These are phyloP conservation scores for Aspergillus proliferans DNA, from an alignment of 2,329 filamentous ascomycete species.

Conservation along the genomic window DNA sequence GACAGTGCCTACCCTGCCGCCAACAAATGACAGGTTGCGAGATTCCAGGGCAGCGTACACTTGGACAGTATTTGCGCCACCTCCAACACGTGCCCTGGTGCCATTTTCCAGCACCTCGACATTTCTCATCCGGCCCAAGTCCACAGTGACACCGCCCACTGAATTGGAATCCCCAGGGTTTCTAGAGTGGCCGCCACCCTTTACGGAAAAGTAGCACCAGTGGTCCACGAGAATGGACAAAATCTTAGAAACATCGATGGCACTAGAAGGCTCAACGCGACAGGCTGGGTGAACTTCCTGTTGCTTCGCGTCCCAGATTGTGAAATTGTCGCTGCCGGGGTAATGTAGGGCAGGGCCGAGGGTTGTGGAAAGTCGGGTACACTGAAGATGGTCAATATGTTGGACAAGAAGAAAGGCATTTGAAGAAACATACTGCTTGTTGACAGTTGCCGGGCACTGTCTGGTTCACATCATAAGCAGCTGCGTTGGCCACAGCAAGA, in stretches of 20 bases:
- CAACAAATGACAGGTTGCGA: slow-evolving; percentile 17
- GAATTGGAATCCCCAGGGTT: background rate
- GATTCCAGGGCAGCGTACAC: slow-evolving; percentile 8
- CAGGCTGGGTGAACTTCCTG: slow-evolving; percentile 11
- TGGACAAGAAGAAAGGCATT: background rate
- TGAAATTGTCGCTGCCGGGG: slow-evolving; percentile 6
- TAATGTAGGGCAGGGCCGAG: slow-evolving; percentile 4
- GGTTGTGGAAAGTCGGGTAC: background rate
- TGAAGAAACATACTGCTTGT: background rate
- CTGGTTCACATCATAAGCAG: background rate
- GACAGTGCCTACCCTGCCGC: slow-evolving; percentile 35
- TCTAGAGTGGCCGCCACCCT: background rate
- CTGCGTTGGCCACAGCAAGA: background rate
- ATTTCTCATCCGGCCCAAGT: slow-evolving; percentile 2
- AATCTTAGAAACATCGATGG: slow-evolving; percentile 10
- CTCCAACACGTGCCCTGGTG: slow-evolving; percentile 2
- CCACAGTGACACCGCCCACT: background rate
- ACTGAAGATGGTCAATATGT: background rate
- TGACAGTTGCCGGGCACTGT: background rate
- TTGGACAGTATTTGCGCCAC: slow-evolving; percentile 2
- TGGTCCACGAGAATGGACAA: slow-evolving; percentile 11
- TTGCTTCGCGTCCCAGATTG: slow-evolving; percentile 14
- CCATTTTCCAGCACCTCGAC: slow-evolving; percentile 8
- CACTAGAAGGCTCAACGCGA: slow-evolving; percentile 11
- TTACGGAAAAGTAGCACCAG: slow-evolving; percentile 10